Conservation (phyloP, 2,329 filamentous ascomycete species). For the Celoporthe dispersa region DNA sequence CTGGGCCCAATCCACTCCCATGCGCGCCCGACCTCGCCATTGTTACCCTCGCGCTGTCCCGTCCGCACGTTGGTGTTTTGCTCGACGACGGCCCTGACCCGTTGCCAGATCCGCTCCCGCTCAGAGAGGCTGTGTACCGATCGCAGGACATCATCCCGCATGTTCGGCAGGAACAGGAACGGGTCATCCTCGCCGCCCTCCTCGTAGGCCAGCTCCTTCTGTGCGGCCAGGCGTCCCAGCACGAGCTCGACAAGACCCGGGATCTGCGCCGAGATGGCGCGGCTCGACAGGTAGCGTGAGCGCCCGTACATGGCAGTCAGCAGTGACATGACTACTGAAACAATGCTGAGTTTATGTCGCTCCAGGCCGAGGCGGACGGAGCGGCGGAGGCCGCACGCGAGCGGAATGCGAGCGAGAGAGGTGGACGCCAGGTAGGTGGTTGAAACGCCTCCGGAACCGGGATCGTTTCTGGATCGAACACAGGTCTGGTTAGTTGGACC, state of each 20-base stretch:
- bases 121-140: constrained; percentile 77
- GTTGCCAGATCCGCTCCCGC: constrained; percentile 81
- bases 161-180: constrained; percentile 84
- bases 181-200: constrained; percentile 73
- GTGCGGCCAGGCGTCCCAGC: constrained; percentile 78
- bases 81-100: constrained; percentile 84
- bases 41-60: constrained; percentile 68
- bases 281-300: constrained; percentile 63
- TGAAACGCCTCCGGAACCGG: constrained; percentile 65
- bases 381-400: constrained; percentile 80
- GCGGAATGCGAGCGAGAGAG: constrained; percentile 89
- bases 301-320: constrained; percentile 65
- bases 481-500: constrained; percentile 83
- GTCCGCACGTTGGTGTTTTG: constrained; percentile 90
- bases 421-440: constrained; percentile 73
- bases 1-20: constrained; percentile 73
- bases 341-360: constrained; percentile 86
- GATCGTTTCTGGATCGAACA: constrained; percentile 73
- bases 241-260: constrained; percentile 84
- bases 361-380: constrained; percentile 80
- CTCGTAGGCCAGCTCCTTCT: constrained; percentile 79
- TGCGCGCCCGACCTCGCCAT: constrained; percentile 67
- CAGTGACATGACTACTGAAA: constrained; percentile 60
- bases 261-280: constrained; percentile 72
- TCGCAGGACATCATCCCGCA: constrained; percentile 88